Conservation (phyloP, 352 stramenopile genomes). For the Pythium volutum region DNA sequence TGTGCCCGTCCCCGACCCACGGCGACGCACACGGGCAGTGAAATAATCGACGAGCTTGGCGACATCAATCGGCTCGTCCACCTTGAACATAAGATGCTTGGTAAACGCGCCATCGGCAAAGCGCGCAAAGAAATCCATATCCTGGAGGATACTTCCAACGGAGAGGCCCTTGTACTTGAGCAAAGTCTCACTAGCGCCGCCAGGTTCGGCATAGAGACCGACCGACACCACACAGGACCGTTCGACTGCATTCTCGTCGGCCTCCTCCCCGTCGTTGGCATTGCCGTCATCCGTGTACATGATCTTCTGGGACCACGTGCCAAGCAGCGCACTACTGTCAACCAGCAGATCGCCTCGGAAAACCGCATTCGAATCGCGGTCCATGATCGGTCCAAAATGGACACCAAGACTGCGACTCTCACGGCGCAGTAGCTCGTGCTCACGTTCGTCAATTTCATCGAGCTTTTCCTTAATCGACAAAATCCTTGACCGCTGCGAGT, state of each 20-base stretch:
- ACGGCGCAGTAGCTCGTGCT: conserved; percentile 59
- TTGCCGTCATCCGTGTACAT: conserved; percentile 9
- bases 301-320: conserved; percentile 70
- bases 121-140: conserved; percentile 69
- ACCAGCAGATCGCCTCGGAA: conserved; percentile 57
- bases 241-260: neutral
- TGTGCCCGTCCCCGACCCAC: conserved; percentile 15
- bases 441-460: conserved; percentile 59
- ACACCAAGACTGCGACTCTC: conserved; percentile 59
- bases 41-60: conserved; percentile 53
- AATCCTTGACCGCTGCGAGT: neutral
- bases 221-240: conserved; percentile 45
- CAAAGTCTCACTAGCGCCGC: conserved; percentile 50
- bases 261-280: neutral
- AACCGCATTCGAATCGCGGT: conserved; percentile 56
- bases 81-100: conserved; percentile 73
- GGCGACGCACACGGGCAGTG: conserved; percentile 36
- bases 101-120: conserved; percentile 61
- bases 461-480: conserved; percentile 55
- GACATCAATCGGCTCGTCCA: conserved; percentile 38
- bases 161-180: conserved; percentile 83
- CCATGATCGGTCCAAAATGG: conserved; percentile 64
- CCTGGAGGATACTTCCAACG: conserved; percentile 69
- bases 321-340: conserved; percentile 57
- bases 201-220: conserved; percentile 68